Evolutionary conservation across 139 green algal species (phyloP).

Genomic region (Chlorella sp.): DNA sequence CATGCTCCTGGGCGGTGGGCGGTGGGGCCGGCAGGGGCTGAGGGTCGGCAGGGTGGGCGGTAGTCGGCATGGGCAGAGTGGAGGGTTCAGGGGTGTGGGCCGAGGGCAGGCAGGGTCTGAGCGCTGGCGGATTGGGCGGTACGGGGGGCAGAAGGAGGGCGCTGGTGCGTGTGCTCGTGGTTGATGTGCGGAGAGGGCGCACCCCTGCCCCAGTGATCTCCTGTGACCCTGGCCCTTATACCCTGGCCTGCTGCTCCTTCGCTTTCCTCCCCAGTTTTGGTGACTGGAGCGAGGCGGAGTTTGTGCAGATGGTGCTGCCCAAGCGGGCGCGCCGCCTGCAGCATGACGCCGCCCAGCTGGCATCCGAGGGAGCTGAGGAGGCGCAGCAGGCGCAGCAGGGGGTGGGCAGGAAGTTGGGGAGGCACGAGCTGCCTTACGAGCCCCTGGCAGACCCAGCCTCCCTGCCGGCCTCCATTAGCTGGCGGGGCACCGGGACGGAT

Average conservation of each 20-base stretch:
- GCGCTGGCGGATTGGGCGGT: too few relatives aligned
- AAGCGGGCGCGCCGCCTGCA: slow-evolving; percentile 2
- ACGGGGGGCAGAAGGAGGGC: too few relatives aligned
- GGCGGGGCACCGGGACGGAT: slow-evolving; percentile 69
- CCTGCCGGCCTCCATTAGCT: slow-evolving; percentile 66
- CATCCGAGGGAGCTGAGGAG: not conserved
- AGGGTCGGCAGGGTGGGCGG: too few relatives aligned
- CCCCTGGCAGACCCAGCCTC: not conserved
- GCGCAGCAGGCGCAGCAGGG: not conserved
- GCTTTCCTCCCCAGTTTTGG: slow-evolving; percentile 42
- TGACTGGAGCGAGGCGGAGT: slow-evolving; percentile 62
- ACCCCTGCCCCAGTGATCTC: not conserved
- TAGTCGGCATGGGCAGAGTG: too few relatives aligned
- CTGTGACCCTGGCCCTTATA: not conserved
- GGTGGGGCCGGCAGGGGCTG: too few relatives aligned
- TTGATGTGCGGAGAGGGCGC: not conserved
- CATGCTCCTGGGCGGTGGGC: too few relatives aligned
- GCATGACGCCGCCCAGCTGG: not conserved
- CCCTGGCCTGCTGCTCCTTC: not conserved
- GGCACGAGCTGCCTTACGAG: slow-evolving; percentile 47
- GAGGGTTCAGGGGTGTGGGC: too few relatives aligned
- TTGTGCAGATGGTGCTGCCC: slow-evolving; percentile 57
- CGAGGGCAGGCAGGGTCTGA: too few relatives aligned
- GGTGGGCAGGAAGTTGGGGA: not conserved
- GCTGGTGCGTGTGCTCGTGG: not conserved